These are phyloP conservation scores for Clitoria ternatea DNA, from an alignment of 306 rosid species.

Conservation along the genomic window DNA sequence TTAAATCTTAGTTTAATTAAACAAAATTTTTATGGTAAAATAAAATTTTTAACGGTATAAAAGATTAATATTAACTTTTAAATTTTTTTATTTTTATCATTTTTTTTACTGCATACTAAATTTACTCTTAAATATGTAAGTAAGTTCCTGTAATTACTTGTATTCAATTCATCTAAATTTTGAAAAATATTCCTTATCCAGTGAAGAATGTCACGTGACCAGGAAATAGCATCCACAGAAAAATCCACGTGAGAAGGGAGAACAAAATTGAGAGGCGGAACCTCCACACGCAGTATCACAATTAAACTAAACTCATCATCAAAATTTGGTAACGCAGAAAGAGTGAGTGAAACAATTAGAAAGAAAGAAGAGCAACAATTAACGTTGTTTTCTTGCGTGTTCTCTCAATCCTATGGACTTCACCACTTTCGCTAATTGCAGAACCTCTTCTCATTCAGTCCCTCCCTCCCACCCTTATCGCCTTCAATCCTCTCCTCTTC, in stretches of 20 bases:
- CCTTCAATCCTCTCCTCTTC: conserved; percentile 35
- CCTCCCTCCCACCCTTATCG: conserved; percentile 47
- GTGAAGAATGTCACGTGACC: conserved; percentile 27
- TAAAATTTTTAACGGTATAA: no score
- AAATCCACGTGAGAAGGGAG: not conserved
- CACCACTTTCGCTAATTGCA: conserved; percentile 48
- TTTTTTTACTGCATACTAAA: no score
- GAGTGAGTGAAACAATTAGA: not conserved
- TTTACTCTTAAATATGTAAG: no score
- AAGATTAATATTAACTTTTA: no score
- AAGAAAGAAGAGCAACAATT: not conserved
- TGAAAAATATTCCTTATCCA: conserved; percentile 5
- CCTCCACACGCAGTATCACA: not conserved
- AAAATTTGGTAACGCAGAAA: not conserved
- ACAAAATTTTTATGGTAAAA: no score
- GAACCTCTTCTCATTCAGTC: conserved; percentile 50
- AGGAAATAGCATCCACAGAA: not conserved
- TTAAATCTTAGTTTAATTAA: no score
- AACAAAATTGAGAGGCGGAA: not conserved
- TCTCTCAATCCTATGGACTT: conserved; percentile 47
- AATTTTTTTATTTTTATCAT: no score
- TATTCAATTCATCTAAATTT: no score
- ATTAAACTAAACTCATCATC: not conserved
- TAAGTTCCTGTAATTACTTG: no score
- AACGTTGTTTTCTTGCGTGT: not conserved